Base-by-base conservation (phyloP, 148 eudicot genomes). In the Salicornia ramosissima region DNA sequence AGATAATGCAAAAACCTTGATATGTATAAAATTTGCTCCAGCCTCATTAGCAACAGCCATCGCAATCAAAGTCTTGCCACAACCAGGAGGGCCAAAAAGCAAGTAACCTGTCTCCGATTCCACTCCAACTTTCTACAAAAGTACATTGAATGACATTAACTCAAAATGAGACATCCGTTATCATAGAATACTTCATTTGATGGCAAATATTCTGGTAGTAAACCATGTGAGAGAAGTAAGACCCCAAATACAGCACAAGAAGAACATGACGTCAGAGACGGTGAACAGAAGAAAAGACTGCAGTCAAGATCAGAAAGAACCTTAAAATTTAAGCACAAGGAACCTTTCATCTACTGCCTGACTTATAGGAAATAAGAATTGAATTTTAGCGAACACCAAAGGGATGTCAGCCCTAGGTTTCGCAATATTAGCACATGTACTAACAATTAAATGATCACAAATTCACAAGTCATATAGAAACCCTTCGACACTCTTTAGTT, bases 31-130 rank as follows among this genome's bases (percentile, higher is more conserved):
- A 80, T 75, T 86, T 24, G 87, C 89, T 72, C 95, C 90, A 0
- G 90, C 86, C 78, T 86, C 95, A 75, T 80, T 82, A 50, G 96
- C 96, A 68, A 90, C 92, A 73, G 91, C 91, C 83, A 83, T 87
- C 62, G 96, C 96, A 73, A 89, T 89, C 68, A 87, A 78, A 12
- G 96, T 89, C 77, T 89, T 87, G 25, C 91, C 91, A 67, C 96
- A 89, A 65, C 96, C 96, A 39, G 96, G 96, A 63, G 96, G 96
- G 29, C 96, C 96, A 73, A 83, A 87, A 42, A 89, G 88, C 84
- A 89, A 81, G 80, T 86, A 83, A 49, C 96, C 96, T 26, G 83
- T 53, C 76, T 84, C 92, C 68, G 79, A 65, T 75, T 83, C 80
- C 36, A 87, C 67, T 61, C 93, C 90, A 53, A 74, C 68, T 33